phyloP scores from a whole-genome alignment of 148 eudicot genomes.

The Rhododendron simsii region DNA sequence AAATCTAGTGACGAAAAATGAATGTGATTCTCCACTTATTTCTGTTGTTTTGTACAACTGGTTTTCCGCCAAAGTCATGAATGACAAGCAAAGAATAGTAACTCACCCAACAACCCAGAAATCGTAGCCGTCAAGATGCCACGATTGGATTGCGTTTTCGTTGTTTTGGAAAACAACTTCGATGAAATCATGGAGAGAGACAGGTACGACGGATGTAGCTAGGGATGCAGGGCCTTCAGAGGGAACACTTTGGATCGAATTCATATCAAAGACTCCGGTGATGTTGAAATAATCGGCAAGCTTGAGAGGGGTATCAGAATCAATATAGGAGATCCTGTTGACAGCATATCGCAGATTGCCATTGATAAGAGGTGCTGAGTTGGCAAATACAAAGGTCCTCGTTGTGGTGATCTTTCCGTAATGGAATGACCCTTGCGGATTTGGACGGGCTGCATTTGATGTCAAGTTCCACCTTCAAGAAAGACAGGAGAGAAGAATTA shows the following conservation, averaged over 20 bases:
- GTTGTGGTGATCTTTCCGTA: conserved; percentile 61
- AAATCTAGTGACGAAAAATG: neutral
- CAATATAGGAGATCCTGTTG: conserved; percentile 57
- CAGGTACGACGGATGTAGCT: conserved; percentile 54
- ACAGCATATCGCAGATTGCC: conserved; percentile 77
- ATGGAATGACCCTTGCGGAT: conserved; percentile 91
- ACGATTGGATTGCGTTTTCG: conserved; percentile 58
- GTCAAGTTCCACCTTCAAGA: conserved; percentile 80
- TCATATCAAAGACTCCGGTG: conserved; percentile 55
- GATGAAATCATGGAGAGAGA: conserved; percentile 61
- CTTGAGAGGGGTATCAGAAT: conserved; percentile 79
- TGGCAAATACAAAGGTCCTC: conserved; percentile 54
- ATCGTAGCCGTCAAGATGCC: conserved; percentile 97
- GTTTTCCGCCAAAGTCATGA: neutral
- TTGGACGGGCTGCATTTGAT: conserved; percentile 91
- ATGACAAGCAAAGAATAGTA: neutral
- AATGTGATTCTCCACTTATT: neutral
- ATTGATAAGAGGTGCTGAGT: conserved; percentile 61
- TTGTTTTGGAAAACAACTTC: conserved; percentile 84
- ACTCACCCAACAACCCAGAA: conserved; percentile 92
- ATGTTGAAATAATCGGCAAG: conserved; percentile 90
- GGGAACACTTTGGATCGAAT: conserved; percentile 58
- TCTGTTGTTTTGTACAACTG: neutral
- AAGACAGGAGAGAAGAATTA: neutral
- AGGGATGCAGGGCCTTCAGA: conserved; percentile 40